Evolutionary conservation across 176 grass and related monocot species (phyloP), one percentile per base, ranked within the genome.

Genomic region (Triticum timopheevii): DNA sequence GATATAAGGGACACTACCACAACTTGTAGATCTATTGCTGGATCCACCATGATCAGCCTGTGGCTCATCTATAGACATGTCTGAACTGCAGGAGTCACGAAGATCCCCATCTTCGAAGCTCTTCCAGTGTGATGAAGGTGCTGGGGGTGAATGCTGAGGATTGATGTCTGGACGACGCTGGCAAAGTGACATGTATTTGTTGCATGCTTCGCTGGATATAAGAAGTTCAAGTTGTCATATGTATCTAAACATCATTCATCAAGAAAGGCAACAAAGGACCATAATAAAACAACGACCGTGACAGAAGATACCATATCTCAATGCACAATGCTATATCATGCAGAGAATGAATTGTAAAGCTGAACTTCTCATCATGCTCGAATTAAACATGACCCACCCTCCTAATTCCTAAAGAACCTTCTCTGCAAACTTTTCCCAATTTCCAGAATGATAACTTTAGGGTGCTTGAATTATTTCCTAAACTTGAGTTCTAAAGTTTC

Each of bases 11-110:
- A 50, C 79, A 66, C 24, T 87, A 72, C 28, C 67, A 70, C 31
- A 47, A 66, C 13, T 44, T 80, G 39, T 16, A 78, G 79, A 81
- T 84, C 73, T 88, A 42, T 88, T 79, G 38, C 19, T 87, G 25
- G 82, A 66, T 82, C 73, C 81, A 16, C 73, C 61, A 16, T 45
- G 64, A 66, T 95, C 89, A 56, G 59, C 40, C 52, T 89, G 92
- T 87, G 85, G 80, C 75, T 96, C 97, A 77, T 99, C 97, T 80
- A 96, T 86, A 22, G 97, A 99, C 97, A 99, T 96, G 83, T 96
- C 97, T 85, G 97, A 99, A 87, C 94, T 87, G 73, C 94, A 93
- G 61, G 97, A 99, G 59, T 85, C 87, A 80, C 87, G 79, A 30
- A 94, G 35, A 82, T 89, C 96, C 65, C 85, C 86, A 52, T 96